Evolutionary conservation across 2,329 filamentous ascomycete species (phyloP).

Genomic region (Exophiala aquamarina): DNA sequence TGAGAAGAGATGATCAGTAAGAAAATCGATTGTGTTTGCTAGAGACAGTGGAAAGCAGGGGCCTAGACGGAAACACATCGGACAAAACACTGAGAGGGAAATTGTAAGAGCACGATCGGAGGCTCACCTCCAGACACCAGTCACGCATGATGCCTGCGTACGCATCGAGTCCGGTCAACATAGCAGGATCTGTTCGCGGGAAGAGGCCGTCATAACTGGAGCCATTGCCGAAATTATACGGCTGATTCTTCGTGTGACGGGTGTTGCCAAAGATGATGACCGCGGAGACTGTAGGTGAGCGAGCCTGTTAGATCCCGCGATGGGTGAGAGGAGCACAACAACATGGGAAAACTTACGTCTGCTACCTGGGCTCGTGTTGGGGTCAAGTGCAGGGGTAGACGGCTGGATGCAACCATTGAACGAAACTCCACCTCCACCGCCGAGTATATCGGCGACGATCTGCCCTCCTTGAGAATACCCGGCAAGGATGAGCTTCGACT

Average conservation of each 20-base stretch:
- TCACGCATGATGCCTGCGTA: neutral
- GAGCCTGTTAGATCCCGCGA: neutral
- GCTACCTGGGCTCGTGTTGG: neutral
- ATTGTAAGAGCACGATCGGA: too few relatives aligned
- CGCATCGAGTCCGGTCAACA: too few relatives aligned
- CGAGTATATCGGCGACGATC: constrained; percentile 31
- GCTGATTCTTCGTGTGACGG: constrained; percentile 4
- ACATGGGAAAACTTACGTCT: constrained; percentile 9
- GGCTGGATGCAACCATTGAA: constrained; percentile 7
- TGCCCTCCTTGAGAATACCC: constrained; percentile 35
- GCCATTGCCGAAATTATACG: constrained; percentile 5
- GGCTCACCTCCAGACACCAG: too few relatives aligned
- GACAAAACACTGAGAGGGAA: too few relatives aligned
- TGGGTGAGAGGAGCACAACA: too few relatives aligned
- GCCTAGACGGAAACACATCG: too few relatives aligned
- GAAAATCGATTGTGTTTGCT: too few relatives aligned
- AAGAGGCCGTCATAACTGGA: constrained; percentile 10
- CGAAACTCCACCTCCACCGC: constrained; percentile 25
- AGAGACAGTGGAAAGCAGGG: too few relatives aligned
- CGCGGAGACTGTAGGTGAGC: constrained; percentile 1
- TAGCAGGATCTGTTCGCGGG: neutral
- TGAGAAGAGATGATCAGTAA: too few relatives aligned
- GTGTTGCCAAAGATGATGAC: constrained; percentile 6
- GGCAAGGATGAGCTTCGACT: constrained; percentile 31
- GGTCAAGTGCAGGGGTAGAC: neutral